These are phyloP conservation scores for Globisporangium takayamanum DNA, from an alignment of 352 stramenopile species.

Conservation along the genomic window DNA sequence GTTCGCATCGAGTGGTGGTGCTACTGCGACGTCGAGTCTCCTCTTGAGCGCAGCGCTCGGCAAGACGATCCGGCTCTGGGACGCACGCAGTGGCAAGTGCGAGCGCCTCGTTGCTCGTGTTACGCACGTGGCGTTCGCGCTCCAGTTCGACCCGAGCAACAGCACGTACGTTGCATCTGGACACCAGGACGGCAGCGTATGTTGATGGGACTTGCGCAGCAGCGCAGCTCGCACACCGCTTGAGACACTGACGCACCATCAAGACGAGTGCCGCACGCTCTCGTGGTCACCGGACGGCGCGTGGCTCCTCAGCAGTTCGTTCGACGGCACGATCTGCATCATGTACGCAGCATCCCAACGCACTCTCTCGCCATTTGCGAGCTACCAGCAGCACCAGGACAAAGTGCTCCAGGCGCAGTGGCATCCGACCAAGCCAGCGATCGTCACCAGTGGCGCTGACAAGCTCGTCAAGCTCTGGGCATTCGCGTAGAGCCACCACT, in stretches of 20 bases:
- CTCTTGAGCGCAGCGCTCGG: constrained; percentile 42
- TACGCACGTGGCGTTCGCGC: constrained; percentile 26
- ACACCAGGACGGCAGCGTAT: constrained; percentile 54
- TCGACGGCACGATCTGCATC: constrained; percentile 58
- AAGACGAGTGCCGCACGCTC: constrained; percentile 54
- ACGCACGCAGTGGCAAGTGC: constrained; percentile 43
- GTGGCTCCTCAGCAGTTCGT: constrained; percentile 55
- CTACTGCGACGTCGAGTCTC: constrained; percentile 8
- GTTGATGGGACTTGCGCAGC: constrained; percentile 55
- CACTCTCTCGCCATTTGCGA: constrained; percentile 28
- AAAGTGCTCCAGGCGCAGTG: constrained; percentile 68
- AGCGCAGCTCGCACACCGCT: constrained; percentile 9
- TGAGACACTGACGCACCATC: constrained; percentile 27
- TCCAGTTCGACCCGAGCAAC: constrained; percentile 40
- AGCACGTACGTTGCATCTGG: constrained; percentile 32
- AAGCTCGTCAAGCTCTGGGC: constrained; percentile 64
- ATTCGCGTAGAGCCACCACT: constrained; percentile 15
- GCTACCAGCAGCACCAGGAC: constrained; percentile 51
- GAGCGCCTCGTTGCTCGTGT: constrained; percentile 37
- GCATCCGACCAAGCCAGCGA: constrained; percentile 45
- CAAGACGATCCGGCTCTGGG: constrained; percentile 63
- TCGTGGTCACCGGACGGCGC: constrained; percentile 49
- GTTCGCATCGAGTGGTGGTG: constrained; percentile 11
- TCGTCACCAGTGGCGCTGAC: constrained; percentile 55
- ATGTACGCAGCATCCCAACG: constrained; percentile 3